Conservation (phyloP, 371 early-diverging fungal genomes). For the Chytridium lagenaria region DNA sequence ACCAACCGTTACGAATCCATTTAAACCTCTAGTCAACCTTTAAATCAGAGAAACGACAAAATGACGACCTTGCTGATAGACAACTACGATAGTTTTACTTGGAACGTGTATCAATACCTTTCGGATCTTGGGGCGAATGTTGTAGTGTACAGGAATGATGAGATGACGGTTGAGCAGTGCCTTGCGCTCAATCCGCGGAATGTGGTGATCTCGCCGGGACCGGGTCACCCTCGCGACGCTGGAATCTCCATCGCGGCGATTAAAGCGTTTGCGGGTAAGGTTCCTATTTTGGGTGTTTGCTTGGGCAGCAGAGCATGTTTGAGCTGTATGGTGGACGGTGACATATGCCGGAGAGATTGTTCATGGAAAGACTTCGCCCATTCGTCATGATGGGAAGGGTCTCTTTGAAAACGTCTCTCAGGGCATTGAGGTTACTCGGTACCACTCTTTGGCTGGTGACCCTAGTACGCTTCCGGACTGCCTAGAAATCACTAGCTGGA, state of each 20-base stretch:
- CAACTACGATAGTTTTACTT: constrained; percentile 98
- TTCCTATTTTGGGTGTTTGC: constrained; percentile 97
- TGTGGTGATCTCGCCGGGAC: constrained; percentile 94
- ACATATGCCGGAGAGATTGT: constrained; percentile 89
- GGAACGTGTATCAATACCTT: constrained; percentile 95
- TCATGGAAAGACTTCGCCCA: constrained; percentile 90
- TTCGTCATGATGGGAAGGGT: constrained; percentile 90
- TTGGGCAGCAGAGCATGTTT: constrained; percentile 94
- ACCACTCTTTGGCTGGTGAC: constrained; percentile 94
- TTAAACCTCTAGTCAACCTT: not conserved
- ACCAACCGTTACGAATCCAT: constrained; percentile 1
- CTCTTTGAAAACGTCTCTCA: constrained; percentile 84
- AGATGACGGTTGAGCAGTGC: constrained; percentile 84
- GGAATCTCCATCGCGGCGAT: constrained; percentile 89
- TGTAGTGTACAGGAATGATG: constrained; percentile 90
- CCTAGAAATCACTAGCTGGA: constrained; percentile 85
- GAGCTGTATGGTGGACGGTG: constrained; percentile 94
- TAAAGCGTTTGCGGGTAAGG: constrained; percentile 83
- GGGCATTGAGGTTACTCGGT: constrained; percentile 85
- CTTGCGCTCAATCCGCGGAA: constrained; percentile 82
- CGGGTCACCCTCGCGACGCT: constrained; percentile 92
- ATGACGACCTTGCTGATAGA: constrained; percentile 91
- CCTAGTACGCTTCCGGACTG: constrained; percentile 80
- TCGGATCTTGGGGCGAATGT: constrained; percentile 90
- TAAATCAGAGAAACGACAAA: constrained; percentile 1